phyloP scores from a whole-genome alignment of 805 yeast genomes.

The Kodamaea sagamina region DNA sequence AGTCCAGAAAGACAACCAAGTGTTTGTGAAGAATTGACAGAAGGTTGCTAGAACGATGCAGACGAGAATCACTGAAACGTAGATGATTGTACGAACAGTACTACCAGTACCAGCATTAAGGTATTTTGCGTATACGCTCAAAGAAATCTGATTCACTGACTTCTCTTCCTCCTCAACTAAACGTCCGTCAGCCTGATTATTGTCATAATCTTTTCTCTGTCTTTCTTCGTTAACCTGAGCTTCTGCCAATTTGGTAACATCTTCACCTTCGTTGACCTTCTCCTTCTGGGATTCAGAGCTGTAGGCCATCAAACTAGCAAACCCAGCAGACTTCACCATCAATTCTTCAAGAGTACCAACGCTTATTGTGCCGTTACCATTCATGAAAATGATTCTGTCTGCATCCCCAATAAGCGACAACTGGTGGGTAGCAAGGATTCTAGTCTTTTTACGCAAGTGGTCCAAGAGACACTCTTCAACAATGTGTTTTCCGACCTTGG shows the following conservation, averaged over 20 bases:
- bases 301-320: slow-evolving; percentile 41
- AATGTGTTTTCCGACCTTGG: slow-evolving; percentile 80
- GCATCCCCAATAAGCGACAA: slow-evolving; percentile 68
- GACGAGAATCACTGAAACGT: not conserved
- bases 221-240: slow-evolving; percentile 5
- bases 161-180: slow-evolving; percentile 20
- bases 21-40: slow-evolving; percentile 59
- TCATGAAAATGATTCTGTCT: slow-evolving; percentile 66
- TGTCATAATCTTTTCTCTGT: not conserved
- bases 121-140: slow-evolving; percentile 34
- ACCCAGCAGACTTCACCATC: slow-evolving; percentile 33
- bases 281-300: slow-evolving; percentile 17
- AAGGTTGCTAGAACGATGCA: slow-evolving; percentile 45
- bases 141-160: slow-evolving; percentile 29
- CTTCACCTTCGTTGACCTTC: slow-evolving; percentile 16
- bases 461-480: slow-evolving; percentile 69
- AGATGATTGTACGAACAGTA: not conserved
- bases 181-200: slow-evolving; percentile 1
- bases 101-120: slow-evolving; percentile 28
- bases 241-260: not conserved
- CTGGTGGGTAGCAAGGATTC: slow-evolving; percentile 84
- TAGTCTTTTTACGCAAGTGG: slow-evolving; percentile 55
- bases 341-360: slow-evolving; percentile 65
- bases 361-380: slow-evolving; percentile 63
- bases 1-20: slow-evolving; percentile 86